Evolutionary conservation across 1,284 basidiomycete species (phyloP), one percentile per base, ranked within the genome.

Genomic region (Microbotryum lychnidis-dioicae): DNA sequence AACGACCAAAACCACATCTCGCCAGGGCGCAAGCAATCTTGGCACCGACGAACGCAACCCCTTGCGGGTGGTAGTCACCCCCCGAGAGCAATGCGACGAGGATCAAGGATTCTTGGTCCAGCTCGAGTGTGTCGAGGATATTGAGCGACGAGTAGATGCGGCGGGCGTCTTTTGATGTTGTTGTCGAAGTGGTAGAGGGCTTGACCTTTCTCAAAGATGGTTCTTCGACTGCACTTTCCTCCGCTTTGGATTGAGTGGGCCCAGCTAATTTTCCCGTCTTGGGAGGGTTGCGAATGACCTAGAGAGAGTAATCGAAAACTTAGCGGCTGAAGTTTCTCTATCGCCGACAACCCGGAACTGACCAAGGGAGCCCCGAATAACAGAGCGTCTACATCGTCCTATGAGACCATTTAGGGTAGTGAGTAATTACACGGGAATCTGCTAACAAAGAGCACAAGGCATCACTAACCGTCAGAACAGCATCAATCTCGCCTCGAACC

Each of bases 321-420:
- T 47, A 50, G 63, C 12, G 53, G 27, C 8, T 18, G 21, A 52
- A n/a, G 20, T 69, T 61, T 60, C 54, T 48, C 63, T 33, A 31
- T 21, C 25, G 54, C 18, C 76, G 75, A 79, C 77, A 64, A 60
- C 25, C 48, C 56, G 33, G 20, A 25, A 29, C 59, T 48, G 31
- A 97, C 83, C 50, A 83, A 83, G 2, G 76, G 80, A 0, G 90
- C 91, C 16, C 93, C 93, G 68, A 97, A 97, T 3, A 97, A 75
- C 68, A 97, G 85, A 31, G 85, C 90, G 71, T 97, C 94, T 1
- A 90, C 89, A 69, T 97, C 94, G 75, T 97, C 93, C 0, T 65
- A 54, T 9, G 12, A 4, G 0, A 3, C 4, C 6, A 42, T 29
- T 2, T 5, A 10, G 3, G 6, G 3, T 6, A 23, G 18, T 50